A percentile compares a stretch with the other conserved stretches of the same genome.
Conservation (phyloP, 192 early-diverging fungal genomes). For the Backusella sp. region DNA sequence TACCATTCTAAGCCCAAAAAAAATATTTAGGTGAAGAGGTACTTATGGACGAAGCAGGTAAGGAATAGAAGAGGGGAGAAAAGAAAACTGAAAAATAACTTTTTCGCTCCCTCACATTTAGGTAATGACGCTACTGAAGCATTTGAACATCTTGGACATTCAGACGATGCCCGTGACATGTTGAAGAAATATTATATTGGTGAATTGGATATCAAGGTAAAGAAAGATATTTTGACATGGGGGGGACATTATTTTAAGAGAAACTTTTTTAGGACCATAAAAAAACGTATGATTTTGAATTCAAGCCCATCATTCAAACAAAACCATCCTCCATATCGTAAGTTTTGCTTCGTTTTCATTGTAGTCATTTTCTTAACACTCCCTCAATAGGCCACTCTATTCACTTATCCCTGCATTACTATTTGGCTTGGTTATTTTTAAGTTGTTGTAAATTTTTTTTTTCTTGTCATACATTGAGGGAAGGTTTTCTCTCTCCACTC, state of each 20-base stretch:
- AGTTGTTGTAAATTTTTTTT: neutral
- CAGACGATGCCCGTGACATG: slow-evolving; percentile 84
- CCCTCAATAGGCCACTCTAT: neutral
- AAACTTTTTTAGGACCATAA: neutral
- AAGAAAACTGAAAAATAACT: neutral
- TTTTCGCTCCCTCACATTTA: slow-evolving; percentile 5
- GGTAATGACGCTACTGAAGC: slow-evolving; percentile 86
- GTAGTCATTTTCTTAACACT: neutral
- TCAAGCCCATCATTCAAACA: neutral
- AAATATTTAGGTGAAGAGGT: neutral
- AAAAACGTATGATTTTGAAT: neutral
- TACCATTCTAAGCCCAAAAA: neutral
- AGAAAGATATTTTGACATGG: too few relatives aligned
- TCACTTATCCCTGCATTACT: neutral
- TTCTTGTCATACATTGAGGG: neutral
- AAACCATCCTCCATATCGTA: neutral
- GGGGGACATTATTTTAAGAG: too few relatives aligned
- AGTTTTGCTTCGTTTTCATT: neutral
- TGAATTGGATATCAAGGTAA: slow-evolving; percentile 27
- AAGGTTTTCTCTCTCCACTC: too few relatives aligned
- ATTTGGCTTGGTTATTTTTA: neutral
- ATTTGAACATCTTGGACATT: slow-evolving; percentile 95
- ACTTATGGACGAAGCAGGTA: neutral
- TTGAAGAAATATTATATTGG: slow-evolving; percentile 39
- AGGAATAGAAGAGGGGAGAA: neutral